Evolutionary conservation across 2,329 filamentous ascomycete genomes (phyloP).

Genomic region (Ophiostoma novo-ulmi): DNA sequence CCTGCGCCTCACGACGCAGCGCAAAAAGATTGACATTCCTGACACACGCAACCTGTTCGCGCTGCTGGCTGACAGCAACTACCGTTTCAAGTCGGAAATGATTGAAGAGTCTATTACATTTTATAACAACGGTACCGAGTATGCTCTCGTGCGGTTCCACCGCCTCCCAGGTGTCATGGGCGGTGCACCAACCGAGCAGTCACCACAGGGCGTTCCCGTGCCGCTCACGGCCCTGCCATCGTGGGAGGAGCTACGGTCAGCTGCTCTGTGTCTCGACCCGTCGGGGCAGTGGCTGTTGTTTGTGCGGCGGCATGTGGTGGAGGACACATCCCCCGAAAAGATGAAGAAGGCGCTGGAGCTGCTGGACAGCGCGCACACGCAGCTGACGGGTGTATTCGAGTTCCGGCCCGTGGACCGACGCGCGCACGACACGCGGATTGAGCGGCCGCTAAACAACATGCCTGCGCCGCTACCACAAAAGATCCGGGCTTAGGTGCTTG

Average conservation of each 20-base stretch:
- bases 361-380: constrained; percentile 42
- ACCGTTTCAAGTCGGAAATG: constrained; percentile 50
- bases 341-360: constrained; percentile 51
- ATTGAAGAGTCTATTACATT: constrained; percentile 52
- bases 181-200: background rate
- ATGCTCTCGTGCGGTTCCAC: constrained; percentile 47
- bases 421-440: constrained; percentile 48
- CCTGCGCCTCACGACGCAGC: constrained; percentile 45
- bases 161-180: constrained; percentile 31
- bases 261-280: constrained; percentile 41
- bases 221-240: constrained; percentile 41
- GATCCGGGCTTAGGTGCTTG: constrained; percentile 9
- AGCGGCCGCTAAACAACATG: constrained; percentile 22
- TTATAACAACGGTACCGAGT: constrained; percentile 52
- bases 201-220: constrained; percentile 28
- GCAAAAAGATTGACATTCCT: constrained; percentile 54
- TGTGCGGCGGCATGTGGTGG: constrained; percentile 49
- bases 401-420: constrained; percentile 50
- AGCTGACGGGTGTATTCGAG: constrained; percentile 50
- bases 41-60: constrained; percentile 46
- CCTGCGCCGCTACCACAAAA: constrained; percentile 4
- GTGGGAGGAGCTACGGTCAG: constrained; percentile 38
- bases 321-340: constrained; percentile 55
- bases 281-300: constrained; percentile 51
- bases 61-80: constrained; percentile 48